Evolutionary conservation across 192 early-diverging fungal genomes (phyloP), one percentile per base, ranked within the genome.

Genomic region (Coemansia interrupta): DNA sequence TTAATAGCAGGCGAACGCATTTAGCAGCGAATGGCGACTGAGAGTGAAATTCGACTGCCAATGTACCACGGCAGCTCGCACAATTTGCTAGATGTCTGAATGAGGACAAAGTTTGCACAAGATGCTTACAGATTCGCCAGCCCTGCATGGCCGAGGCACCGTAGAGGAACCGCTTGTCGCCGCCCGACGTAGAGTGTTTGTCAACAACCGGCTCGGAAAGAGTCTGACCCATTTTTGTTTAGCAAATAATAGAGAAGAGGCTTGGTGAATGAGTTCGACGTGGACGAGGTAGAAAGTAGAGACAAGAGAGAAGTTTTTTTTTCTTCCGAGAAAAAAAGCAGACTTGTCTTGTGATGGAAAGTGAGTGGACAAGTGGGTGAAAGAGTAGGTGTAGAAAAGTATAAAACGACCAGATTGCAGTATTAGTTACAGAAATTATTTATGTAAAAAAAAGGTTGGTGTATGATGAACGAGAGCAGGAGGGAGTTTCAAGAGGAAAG

Each of bases 71-170:
- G 1, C 32, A 36, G 9, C 3, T 1, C 1, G 9, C 32, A 1
- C 10, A 11, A 36, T 36, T 2, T 8, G 32, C 32, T 8, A 36
- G 32, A 36, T 36, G 32, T 8, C 32, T 1, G 58, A 36, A 28
- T 15, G 40, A 29, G 41, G 42, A 14, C 17, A 22, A 44, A 17
- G 11, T 47, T 19, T 32, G 49, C 20, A 39, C 47, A 50, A 18
- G 60, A 69, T 72, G 62, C 75, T 78, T 78, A 78, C 75, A 69
- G 66, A 78, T 72, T 79, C 96, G 82, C 96, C 96, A 98, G 53
- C 96, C 96, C 82, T 98, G 96, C 96, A 98, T 98, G 50, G 84
- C 85, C 38, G 89, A 92, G 42, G 92, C 88, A 38, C 89, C 93
- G 68, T 88, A 98, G 29, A 85, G 71, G 59, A 91, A 80, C 48